A percentile compares a stretch with the other conserved stretches of the same genome.
Evolutionary conservation across 2,329 filamentous ascomycete species (phyloP).

Genomic region (Talaromyces sp.): DNA sequence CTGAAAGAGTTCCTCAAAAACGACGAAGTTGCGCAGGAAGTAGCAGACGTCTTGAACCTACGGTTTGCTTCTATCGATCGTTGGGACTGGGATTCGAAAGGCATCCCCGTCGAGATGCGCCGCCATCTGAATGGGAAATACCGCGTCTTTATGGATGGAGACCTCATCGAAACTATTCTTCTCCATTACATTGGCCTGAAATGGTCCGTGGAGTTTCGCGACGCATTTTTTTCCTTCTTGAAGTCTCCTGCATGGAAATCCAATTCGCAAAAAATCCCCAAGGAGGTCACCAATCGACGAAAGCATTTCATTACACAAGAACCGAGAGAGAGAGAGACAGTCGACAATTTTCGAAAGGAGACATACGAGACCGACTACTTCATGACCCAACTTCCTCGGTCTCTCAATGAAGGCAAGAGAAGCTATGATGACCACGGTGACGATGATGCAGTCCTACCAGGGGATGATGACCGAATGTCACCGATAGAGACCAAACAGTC

Average conservation of each 20-base stretch:
- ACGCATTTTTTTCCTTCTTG: constrained; percentile 34
- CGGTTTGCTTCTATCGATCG: constrained; percentile 46
- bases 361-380: constrained; percentile 49
- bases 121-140: constrained; percentile 56
- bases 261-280: constrained; percentile 27
- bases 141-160: constrained; percentile 56
- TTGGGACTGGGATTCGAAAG: constrained; percentile 49
- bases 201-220: constrained; percentile 48
- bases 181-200: constrained; percentile 52
- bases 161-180: constrained; percentile 53
- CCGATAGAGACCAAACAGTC: constrained; percentile 51
- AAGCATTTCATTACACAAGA: constrained; percentile 40
- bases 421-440: constrained; percentile 34
- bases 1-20: constrained; percentile 50
- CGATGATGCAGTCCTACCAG: constrained; percentile 17
- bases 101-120: constrained; percentile 47
- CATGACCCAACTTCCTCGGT: constrained; percentile 51
- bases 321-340: neutral
- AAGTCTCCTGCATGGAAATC: constrained; percentile 39
- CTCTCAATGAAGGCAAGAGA: constrained; percentile 33
- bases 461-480: constrained; percentile 34
- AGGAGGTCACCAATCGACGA: constrained; percentile 39
- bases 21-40: constrained; percentile 47
- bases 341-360: constrained; percentile 30
- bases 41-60: constrained; percentile 56